Evolutionary conservation across 495 filamentous ascomycete species (phyloP).

Genomic region (Penicillium roqueforti): DNA sequence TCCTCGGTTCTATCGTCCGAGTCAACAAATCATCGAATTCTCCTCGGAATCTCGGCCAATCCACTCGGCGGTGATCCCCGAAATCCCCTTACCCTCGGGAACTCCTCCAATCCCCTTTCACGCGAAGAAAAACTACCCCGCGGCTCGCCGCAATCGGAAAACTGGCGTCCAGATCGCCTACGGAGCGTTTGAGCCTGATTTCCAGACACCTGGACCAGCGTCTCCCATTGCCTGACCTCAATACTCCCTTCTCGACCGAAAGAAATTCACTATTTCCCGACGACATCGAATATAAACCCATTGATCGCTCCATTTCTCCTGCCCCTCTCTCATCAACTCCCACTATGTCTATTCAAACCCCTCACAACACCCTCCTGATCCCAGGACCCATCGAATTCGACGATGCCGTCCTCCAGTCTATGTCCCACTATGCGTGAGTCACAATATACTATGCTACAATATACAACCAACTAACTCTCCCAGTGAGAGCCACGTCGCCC

Average conservation of each 20-base stretch:
- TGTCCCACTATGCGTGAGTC: slow-evolving; percentile 89
- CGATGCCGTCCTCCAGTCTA: slow-evolving; percentile 90
- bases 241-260: slow-evolving; percentile 65
- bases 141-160: slow-evolving; percentile 42
- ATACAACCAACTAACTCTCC: slow-evolving; percentile 7
- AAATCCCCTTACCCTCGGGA: slow-evolving; percentile 28
- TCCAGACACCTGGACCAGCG: slow-evolving; percentile 70
- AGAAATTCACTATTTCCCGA: slow-evolving; percentile 50
- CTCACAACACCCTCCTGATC: slow-evolving; percentile 82
- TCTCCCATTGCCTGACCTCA: slow-evolving; percentile 56
- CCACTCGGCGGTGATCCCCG: slow-evolving; percentile 37
- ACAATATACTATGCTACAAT: not conserved
- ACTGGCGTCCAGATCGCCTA: slow-evolving; percentile 54
- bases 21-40: not conserved
- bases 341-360: slow-evolving; percentile 71
- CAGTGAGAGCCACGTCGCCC: slow-evolving; percentile 88
- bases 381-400: slow-evolving; percentile 98
- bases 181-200: slow-evolving; percentile 72
- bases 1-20: slow-evolving; percentile 4
- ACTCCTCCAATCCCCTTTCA: slow-evolving; percentile 18
- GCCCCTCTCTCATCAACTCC: slow-evolving; percentile 17
- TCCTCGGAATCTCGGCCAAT: slow-evolving; percentile 2
- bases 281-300: slow-evolving; percentile 55
- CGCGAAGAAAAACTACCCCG: slow-evolving; percentile 25
- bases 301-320: slow-evolving; percentile 37